phyloP scores from a whole-genome alignment of 306 rosid genomes.

The Corylus heterophylla region DNA sequence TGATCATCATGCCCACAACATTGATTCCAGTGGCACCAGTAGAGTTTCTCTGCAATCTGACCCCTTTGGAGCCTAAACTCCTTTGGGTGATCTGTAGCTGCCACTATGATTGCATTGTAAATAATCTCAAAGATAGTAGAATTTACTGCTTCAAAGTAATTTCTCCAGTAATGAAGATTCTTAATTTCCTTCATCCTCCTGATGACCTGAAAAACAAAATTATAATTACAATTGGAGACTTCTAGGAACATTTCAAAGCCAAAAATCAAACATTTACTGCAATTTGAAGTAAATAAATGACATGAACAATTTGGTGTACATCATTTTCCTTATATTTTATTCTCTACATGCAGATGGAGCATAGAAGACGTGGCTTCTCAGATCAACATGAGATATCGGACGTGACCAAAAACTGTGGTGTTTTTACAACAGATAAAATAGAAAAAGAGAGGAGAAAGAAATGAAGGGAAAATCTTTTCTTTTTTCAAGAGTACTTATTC shows the following conservation, averaged over 20 bases:
- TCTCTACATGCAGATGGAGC: neutral
- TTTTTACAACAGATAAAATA: neutral
- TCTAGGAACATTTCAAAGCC: neutral
- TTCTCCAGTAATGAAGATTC: slow-evolving; percentile 6
- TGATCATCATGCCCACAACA: neutral
- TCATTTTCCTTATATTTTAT: neutral
- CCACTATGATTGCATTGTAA: slow-evolving; percentile 19
- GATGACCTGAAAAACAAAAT: neutral
- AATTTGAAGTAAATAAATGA: neutral
- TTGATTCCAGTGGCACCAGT: neutral
- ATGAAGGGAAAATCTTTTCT: neutral
- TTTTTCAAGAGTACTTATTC: neutral
- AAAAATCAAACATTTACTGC: neutral
- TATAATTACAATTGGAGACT: neutral
- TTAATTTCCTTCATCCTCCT: slow-evolving; percentile 12
- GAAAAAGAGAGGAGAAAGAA: neutral
- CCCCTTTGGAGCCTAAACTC: slow-evolving; percentile 12
- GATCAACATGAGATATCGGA: slow-evolving; percentile 1
- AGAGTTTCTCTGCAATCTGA: slow-evolving; percentile 11
- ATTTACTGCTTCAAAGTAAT: slow-evolving; percentile 7
- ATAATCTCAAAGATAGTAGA: slow-evolving; percentile 27
- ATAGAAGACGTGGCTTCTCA: neutral
- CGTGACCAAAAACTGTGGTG: neutral
- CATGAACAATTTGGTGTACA: neutral
- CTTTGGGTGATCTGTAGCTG: slow-evolving; percentile 18